Conservation (phyloP, 208 protist species). For the Trypanosoma grayi region DNA sequence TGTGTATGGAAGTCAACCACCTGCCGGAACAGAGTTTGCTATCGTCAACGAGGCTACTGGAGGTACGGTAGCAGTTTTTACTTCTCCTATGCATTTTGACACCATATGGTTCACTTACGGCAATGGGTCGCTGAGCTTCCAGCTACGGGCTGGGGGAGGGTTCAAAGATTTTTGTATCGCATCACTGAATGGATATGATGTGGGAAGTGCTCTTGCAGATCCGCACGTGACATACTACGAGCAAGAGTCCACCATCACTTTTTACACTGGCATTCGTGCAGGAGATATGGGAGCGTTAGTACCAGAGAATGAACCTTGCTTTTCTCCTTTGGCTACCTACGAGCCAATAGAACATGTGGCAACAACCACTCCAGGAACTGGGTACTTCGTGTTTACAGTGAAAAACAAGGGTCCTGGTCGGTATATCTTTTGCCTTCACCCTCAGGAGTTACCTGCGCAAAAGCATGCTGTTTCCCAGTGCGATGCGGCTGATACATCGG, state of each 20-base stretch:
- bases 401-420: not conserved
- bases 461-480: slow-evolving; percentile 7
- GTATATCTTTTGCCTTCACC: slow-evolving; percentile 1
- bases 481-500: not conserved
- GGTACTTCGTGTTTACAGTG: slow-evolving; percentile 7
- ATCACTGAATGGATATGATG: not conserved
- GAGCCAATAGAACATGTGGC: not conserved
- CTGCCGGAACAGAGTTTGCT: slow-evolving; percentile 1
- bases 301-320: not conserved
- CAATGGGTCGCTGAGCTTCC: not conserved
- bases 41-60: not conserved
- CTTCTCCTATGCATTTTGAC: not conserved
- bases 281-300: slow-evolving; percentile 6
- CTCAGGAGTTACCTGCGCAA: not conserved
- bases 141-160: not conserved
- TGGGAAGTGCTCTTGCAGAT: slow-evolving; percentile 14
- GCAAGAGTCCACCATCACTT: not conserved
- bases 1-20: not conserved
- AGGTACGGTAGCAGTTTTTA: not conserved
- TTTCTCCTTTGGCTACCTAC: not conserved
- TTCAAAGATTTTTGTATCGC: slow-evolving; percentile 1
- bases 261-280: slow-evolving; percentile 3
- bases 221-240: slow-evolving; percentile 9
- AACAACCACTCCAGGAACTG: not conserved
- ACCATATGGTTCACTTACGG: slow-evolving; percentile 1